Base-by-base conservation (phyloP, 306 rosid genomes). In the Inga leiocalycina region DNA sequence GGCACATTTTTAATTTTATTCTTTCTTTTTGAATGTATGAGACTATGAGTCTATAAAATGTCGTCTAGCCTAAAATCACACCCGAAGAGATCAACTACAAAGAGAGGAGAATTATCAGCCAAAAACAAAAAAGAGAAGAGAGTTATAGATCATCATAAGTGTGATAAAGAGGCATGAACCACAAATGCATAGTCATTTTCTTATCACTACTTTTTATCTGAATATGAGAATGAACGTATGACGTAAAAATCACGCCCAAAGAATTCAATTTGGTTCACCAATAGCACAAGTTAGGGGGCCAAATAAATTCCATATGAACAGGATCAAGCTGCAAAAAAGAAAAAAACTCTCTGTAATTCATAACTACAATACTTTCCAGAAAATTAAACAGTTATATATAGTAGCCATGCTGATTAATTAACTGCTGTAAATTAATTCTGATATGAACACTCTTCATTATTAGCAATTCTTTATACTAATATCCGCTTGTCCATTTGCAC, bases 281-380 rank as follows among this genome's bases (percentile, higher is more conserved):
- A 30, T 46, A 73, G 77, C 77, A 46, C 43, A 30, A 27, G 43
- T 73, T 73, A 46, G 59, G 43, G 14, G 59, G 77, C 77, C 41
- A 73, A 73, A 46, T 46, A 73, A 73, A 27, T 27, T 48, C 61
- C 43, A 48, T 15, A 48, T 30, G 61, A 73, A 73, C 61, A 30
- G 77, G 61, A 16, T 27, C 77, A 27, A 46, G 61, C 61, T 46
- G 61, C 59, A 46, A 73, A 27, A 73, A 48, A 8, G 8, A 14
- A 48, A 48, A 48, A 27, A 48, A 46, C 24, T 2, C 32, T 68
- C 49, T 35, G 44, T 68, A 24, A 45, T 71, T 24, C 76, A 71
- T 27, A 27, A 51, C 12, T 44, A 44, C 43, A 0, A 6, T 39
- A 71, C 77, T 24, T 46, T 13, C 22, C 43, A 46, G 59, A 45